Base-by-base conservation (phyloP, 306 rosid species). In the Gillenia trifoliata region DNA sequence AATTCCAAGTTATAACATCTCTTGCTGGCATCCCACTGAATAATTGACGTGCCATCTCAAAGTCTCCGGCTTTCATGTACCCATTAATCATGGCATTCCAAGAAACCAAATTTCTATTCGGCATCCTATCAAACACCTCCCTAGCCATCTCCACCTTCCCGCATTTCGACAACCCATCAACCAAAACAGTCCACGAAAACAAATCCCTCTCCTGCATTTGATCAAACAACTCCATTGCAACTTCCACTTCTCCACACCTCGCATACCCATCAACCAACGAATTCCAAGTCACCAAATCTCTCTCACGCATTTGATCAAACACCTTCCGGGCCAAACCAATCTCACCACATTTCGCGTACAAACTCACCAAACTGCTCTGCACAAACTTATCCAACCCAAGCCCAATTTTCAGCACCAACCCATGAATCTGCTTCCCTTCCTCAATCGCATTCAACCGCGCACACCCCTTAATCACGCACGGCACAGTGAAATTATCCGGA, bases 71-170 rank as follows among this genome's bases (percentile, higher is more conserved):
- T 81, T 84, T 87, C 89, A 88, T 86, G 71, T 77, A 83, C 71
- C 88, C 90, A 70, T 86, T 79, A 65, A 87, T 82, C 92, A 86
- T 84, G 20, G 88, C 86, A 84, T 84, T 88, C 89, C 89, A 86
- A 12, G 90, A 79, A 43, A 81, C 85, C 79, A 69, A 26, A 76
- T 80, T 88, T 82, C 73, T 81, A 4, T 57, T 56, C 17, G 89
- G 88, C 89, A 89, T 87, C 47, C 63, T 73, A 77, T 84, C 85
- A 49, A 90, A 85, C 28, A 90, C 29, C 61, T 79, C 72, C 77
- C 88, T 77, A 29, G 90, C 88, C 78, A 45, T 70, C 77, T 78
- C 81, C 22, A 89, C 63, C 74, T 70, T 65, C n/a, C 87, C 91
- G 1, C 77, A 67, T 66, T 90, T 90, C 1, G 86, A 78, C 25